These are phyloP conservation scores for Talaromyces sp. DNA, from an alignment of 2,329 filamentous ascomycete species.

Conservation along the genomic window DNA sequence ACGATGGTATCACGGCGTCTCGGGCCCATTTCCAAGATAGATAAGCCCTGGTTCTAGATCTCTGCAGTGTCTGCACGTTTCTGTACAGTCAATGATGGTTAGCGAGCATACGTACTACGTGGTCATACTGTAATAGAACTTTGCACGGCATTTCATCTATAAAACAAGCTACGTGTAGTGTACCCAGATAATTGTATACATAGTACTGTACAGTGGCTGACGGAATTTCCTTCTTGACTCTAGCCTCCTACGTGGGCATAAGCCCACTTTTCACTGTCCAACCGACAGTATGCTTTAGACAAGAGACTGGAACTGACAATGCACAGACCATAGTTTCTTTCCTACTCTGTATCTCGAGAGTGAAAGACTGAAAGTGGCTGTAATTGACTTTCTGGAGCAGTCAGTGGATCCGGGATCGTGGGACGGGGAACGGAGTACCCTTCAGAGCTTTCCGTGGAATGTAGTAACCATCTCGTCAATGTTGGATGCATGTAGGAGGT, in stretches of 20 bases:
- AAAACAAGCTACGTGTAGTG: background rate
- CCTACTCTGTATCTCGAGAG: background rate
- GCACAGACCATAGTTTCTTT: background rate
- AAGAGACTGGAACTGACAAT: background rate
- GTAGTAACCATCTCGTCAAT: background rate
- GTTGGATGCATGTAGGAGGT: background rate
- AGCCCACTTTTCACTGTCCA: too few relatives aligned
- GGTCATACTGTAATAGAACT: too few relatives aligned
- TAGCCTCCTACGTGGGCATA: background rate
- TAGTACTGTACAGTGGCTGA: background rate
- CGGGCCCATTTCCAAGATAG: too few relatives aligned
- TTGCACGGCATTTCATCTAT: background rate
- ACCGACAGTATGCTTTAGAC: background rate
- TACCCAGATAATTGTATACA: background rate
- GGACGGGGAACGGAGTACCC: background rate
- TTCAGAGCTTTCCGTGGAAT: conserved; percentile 2
- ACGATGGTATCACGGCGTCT: background rate
- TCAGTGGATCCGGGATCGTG: background rate
- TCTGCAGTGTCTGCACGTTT: background rate
- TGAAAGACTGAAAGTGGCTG: background rate
- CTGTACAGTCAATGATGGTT: background rate
- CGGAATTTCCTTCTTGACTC: conserved; percentile 11
- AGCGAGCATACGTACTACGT: too few relatives aligned
- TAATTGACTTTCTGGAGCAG: background rate
- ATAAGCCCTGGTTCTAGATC: background rate